Percentiles rank a stretch among this genome's conserved stretches.
Conservation (phyloP, 2,329 filamentous ascomycete species). For the Calonectria pseudoturangicola region DNA sequence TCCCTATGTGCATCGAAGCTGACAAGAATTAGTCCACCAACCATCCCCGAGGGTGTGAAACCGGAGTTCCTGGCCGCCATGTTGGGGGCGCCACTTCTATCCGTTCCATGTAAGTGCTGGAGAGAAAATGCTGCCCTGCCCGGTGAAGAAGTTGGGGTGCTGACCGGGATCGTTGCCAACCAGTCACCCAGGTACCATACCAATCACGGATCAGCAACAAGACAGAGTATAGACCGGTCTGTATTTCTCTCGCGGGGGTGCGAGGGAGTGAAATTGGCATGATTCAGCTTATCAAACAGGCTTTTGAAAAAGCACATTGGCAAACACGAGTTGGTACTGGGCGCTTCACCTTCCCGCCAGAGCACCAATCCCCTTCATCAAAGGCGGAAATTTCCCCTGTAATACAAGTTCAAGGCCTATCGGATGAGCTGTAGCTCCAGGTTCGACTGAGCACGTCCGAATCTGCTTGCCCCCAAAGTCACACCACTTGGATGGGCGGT, state of each 20-base stretch:
- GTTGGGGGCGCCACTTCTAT: constrained; percentile 57
- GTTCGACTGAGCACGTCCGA: constrained; percentile 6
- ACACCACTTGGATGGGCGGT: constrained; percentile 46
- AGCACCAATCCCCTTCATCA: constrained; percentile 27
- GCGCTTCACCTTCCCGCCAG: constrained; percentile 55
- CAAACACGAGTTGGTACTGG: constrained; percentile 56
- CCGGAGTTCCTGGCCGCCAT: constrained; percentile 55
- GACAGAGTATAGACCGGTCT: constrained; percentile 57
- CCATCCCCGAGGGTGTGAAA: constrained; percentile 51
- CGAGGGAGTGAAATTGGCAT: constrained; percentile 53
- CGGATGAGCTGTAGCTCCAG: constrained; percentile 45
- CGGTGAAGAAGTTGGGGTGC: not conserved
- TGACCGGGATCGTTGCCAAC: constrained; percentile 38
- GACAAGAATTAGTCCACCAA: constrained; percentile 53
- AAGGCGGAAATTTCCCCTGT: constrained; percentile 19
- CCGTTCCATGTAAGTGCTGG: constrained; percentile 59
- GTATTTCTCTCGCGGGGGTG: constrained; percentile 56
- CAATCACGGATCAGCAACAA: constrained; percentile 54
- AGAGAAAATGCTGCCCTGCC: not conserved
- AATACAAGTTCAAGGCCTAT: constrained; percentile 30
- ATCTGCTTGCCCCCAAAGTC: constrained; percentile 45
- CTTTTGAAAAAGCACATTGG: constrained; percentile 55
- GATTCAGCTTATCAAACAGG: constrained; percentile 55
- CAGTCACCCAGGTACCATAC: constrained; percentile 58
- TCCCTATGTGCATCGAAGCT: constrained; percentile 38